phyloP scores from a whole-genome alignment of 345 rosid species.

The Garcia nutans region DNA sequence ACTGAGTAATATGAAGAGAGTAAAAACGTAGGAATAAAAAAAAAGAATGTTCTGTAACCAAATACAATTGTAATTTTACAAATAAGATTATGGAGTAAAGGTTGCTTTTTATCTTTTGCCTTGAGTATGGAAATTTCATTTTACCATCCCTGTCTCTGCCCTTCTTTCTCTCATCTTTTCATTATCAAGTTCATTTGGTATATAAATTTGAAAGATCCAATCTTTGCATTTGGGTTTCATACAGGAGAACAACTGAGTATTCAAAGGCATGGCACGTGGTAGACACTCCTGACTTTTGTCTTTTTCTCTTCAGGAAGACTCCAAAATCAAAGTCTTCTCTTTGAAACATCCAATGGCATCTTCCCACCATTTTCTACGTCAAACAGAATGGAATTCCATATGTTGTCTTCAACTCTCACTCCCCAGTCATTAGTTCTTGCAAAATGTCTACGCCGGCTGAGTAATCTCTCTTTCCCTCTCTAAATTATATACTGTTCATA shows the following conservation, averaged over 20 bases:
- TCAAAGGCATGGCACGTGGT: no score
- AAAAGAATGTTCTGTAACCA: neutral
- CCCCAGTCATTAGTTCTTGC: neutral
- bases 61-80: neutral
- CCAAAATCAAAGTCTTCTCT: slow-evolving; percentile 16
- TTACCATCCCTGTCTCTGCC: no score
- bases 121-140: no score
- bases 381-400: neutral
- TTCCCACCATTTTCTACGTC: neutral
- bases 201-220: no score
- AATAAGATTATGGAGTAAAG: neutral
- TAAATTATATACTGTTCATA: neutral
- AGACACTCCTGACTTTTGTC: neutral
- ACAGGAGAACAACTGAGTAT: no score
- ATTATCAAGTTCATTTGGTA: no score
- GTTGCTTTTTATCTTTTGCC: neutral
- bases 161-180: no score
- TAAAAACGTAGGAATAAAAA: neutral
- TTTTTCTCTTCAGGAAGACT: neutral
- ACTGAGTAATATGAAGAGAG: neutral
- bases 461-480: slow-evolving; percentile 36
- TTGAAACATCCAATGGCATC: slow-evolving; percentile 10
- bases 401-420: neutral
- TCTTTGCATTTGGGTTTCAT: no score
- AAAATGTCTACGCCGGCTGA: slow-evolving; percentile 60